Evolutionary conservation across 257 asterid genomes (phyloP), one percentile per base, ranked within the genome.

Genomic region (Verbascum thapsus): DNA sequence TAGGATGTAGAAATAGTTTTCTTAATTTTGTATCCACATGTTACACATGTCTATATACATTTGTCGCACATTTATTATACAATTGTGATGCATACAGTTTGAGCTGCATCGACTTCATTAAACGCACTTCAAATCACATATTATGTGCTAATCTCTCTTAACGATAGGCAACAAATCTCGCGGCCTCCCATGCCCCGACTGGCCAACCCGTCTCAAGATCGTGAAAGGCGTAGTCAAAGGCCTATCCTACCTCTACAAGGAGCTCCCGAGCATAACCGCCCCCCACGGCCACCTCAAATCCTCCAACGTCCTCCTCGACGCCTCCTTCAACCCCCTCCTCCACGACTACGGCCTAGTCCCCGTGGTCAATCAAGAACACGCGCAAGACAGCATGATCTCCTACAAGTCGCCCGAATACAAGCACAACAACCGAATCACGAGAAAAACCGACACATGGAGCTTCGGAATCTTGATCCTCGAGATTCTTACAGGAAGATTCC

Each of bases 261-360:
- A 89, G 72, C 90, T 94, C 11, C 99, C 97, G 0, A 76, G 88
- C 83, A 62, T 94, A 5, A 80, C 82, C n/a, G 84, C 91, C 6
- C 95, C 99, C 12, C 96, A 90, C 34, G 99, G 96, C 18, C 99
- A 94, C 70, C 83, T 94, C 0, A 94, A 94, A 48, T 82, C 99
- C 15, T 85, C 99, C 16, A 94, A 94, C 71, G 95, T 94, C 2
- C 83, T 94, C 44, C 92, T 94, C 10, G 80, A 79, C 22, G 59
- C 64, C 11, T 11, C 75, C 39, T 74, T 20, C 40, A 76, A 71
- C 15, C 88, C 99, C 11, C 42, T 88, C 52, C 92, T 94, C 47
- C 68, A 78, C 6, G 98, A 94, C 82, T 87, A 94, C 49, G 95
- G 82, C 0, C 70, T 94, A n/a, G 76, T 88, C 26, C 97, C 99